Percentiles rank a stretch among this genome's conserved stretches.
Evolutionary conservation across 345 rosid species (phyloP).

Genomic region (Dimocarpus longan): DNA sequence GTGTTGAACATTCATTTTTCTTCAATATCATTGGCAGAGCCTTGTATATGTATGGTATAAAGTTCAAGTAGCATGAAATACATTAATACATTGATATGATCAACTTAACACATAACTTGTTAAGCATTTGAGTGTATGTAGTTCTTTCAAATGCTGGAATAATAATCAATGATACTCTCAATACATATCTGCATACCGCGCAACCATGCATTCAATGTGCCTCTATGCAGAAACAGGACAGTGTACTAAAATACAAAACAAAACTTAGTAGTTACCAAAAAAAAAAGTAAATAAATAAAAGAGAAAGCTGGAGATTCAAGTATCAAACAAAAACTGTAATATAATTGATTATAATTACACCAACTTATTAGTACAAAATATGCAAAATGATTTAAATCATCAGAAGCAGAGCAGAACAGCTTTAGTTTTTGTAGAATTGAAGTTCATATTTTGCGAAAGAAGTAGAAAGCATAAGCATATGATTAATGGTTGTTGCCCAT

Average conservation of each 20-base stretch:
- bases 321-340: slow-evolving; percentile 8
- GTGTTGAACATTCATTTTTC: background rate
- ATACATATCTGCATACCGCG: no score
- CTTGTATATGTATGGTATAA: background rate
- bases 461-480: slow-evolving; percentile 68
- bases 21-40: background rate
- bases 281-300: background rate
- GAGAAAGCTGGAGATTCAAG: background rate
- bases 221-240: background rate
- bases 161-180: no score
- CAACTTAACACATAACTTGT: no score
- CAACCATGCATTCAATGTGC: background rate
- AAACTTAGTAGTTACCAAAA: no score
- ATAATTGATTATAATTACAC: slow-evolving; percentile 22
- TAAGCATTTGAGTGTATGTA: no score
- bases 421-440: slow-evolving; percentile 47
- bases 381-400: background rate
- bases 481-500: slow-evolving; percentile 74
- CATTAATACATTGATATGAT: no score
- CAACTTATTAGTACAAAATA: slow-evolving; percentile 17
- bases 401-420: background rate
- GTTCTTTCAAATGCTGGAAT: no score
- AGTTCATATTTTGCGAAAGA: slow-evolving; percentile 53
- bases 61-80: background rate
- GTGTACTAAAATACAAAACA: background rate